These are phyloP conservation scores for Suillus hirtellus DNA, from an alignment of 768 basidiomycete species.

Conservation along the genomic window DNA sequence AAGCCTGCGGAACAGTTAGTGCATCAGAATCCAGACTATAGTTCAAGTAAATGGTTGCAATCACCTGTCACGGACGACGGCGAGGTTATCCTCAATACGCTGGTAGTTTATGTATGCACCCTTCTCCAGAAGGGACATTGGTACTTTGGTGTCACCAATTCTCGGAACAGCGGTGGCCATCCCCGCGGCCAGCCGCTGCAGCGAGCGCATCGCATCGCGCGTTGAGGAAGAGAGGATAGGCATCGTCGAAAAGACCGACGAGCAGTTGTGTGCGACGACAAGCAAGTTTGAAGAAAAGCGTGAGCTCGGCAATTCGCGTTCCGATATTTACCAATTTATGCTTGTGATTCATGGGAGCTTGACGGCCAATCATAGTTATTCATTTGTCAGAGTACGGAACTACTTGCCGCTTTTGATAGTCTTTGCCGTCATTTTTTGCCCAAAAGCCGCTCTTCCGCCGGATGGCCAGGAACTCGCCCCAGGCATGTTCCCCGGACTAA, in stretches of 20 bases:
- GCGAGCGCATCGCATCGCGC: conserved; percentile 50
- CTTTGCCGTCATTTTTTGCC: neutral
- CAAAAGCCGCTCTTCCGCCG: conserved; percentile 16
- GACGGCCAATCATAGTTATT: conserved; percentile 22
- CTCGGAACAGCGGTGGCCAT: conserved; percentile 81
- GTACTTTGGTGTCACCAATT: conserved; percentile 88
- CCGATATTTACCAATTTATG: conserved; percentile 22
- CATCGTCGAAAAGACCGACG: conserved; percentile 50
- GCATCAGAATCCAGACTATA: neutral
- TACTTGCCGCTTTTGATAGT: conserved; percentile 9
- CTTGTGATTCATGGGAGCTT: conserved; percentile 17
- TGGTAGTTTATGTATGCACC: conserved; percentile 90
- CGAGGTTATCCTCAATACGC: conserved; percentile 97
- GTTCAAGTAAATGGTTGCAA: conserved; percentile 9
- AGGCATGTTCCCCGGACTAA: neutral
- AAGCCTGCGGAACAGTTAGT: conserved; percentile 49
- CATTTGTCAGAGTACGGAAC: conserved; percentile 20
- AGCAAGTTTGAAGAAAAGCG: conserved; percentile 19
- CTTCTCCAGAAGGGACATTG: conserved; percentile 85
- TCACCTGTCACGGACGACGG: conserved; percentile 80
- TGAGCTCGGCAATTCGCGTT: conserved; percentile 28
- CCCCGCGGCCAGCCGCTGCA: conserved; percentile 58
- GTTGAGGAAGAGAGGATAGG: conserved; percentile 57
- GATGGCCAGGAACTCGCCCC: conserved; percentile 3
- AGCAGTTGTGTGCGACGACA: conserved; percentile 27